Base-by-base conservation (phyloP, 1,284 basidiomycete genomes). In the Puccinia polysora region DNA sequence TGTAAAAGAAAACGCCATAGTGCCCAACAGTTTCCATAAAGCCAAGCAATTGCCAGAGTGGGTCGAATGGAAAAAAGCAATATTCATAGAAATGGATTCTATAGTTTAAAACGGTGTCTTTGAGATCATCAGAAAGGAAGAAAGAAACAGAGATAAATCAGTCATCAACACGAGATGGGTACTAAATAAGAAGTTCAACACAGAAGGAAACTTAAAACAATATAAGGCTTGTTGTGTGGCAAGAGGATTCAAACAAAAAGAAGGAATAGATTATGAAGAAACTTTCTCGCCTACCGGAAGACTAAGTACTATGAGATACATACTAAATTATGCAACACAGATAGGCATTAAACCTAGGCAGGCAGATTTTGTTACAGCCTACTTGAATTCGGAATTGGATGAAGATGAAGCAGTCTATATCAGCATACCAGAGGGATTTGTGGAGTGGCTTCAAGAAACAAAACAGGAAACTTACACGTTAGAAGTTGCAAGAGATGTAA, bases 361-460 rank as follows among this genome's bases (percentile, higher is more conserved):
- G 45, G 23, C 15, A 23, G 36, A 36, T 38, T 45, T 34, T 45
- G 34, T 43, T 52, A 43, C 40, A 45, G 34, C 25, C 14, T 34
- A 62, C 40, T 25, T 62, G 20, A 62, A 28, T 45, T 36, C 20
- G 45, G 25, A 43, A 23, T 45, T 23, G 28, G 38, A 6, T 34
- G 34, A 43, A 25, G 59, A 59, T n/a, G 10, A 34, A 59, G 25
- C 10, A 18, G 34, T 59, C 8, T 59, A 28, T 23, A 32, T 34
- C n/a, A n/a, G n/a, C 32, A n/a, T n/a, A 59, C 56, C 28, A n/a
- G 32, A 38, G 32, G 34, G 56, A 12, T 34, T 59, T 59, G 34
- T 59, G 12, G 56, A 59, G 36, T 59, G 56, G 56, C 14, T 59
- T 18, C 25, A 8, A 43, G 59, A 45, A 45, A 25, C 59, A 43